Evolutionary conservation across 441 rosid genomes (phyloP).

Genomic region (Erodium trifolium): DNA sequence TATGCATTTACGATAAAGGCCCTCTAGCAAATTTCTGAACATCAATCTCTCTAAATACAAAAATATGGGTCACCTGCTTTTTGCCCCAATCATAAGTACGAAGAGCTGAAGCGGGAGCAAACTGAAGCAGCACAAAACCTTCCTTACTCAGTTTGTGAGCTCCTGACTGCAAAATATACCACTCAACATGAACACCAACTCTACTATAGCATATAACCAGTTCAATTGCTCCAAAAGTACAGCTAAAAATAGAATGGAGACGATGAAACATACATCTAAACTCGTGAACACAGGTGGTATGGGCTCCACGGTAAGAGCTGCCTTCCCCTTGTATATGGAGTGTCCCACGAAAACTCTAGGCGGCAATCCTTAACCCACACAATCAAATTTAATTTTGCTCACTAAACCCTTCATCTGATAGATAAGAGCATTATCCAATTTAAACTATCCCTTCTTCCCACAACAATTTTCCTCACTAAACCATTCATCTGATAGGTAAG

Average conservation of each 20-base stretch:
- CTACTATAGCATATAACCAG: not conserved
- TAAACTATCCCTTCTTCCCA: no score
- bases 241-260: not conserved
- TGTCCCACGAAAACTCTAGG: constrained; percentile 61
- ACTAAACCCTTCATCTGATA: no score
- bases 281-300: constrained; percentile 70
- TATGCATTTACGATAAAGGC: not conserved
- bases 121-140: constrained; percentile 64
- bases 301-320: constrained; percentile 78
- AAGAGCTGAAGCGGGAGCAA: constrained; percentile 79
- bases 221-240: constrained; percentile 1
- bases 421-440: no score
- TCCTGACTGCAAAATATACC: constrained; percentile 53
- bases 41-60: not conserved
- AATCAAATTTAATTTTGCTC: not conserved
- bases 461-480: no score
- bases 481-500: not conserved
- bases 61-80: constrained; percentile 55
- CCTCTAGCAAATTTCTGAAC: not conserved
- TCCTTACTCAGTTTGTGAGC: constrained; percentile 64
- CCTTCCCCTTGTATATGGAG: constrained; percentile 93
- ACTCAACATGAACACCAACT: not conserved
- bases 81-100: constrained; percentile 84
- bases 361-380: constrained; percentile 18
- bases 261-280: constrained; percentile 43